Evolutionary conservation across 164 flowering plant genomes (phyloP), one percentile per base, ranked within the genome.

Genomic region (Warburgia ugandensis): DNA sequence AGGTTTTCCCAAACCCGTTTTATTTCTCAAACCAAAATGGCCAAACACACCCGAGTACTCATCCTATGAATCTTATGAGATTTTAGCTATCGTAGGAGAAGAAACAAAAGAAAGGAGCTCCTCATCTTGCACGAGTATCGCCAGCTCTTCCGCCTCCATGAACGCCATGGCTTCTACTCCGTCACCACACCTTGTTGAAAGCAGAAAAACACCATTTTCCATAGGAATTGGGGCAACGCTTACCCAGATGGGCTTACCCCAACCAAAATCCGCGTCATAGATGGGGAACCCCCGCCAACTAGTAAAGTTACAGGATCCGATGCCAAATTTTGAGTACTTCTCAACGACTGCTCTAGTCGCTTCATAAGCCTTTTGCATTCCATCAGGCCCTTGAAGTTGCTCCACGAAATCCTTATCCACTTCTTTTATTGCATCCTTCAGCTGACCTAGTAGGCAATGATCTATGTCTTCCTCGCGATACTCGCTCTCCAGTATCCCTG

Each of bases 51-150:
- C n/a, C n/a, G n/a, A n/a, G n/a, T n/a, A n/a, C n/a, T n/a, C n/a
- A n/a, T n/a, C n/a, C n/a, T n/a, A n/a, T n/a, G n/a, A n/a, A n/a
- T n/a, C n/a, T n/a, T n/a, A n/a, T n/a, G n/a, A n/a, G n/a, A n/a
- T n/a, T n/a, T n/a, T n/a, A 36, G 40, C n/a, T 36, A 11, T 13
- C 40, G 40, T 11, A 4, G 40, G 40, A 11, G n/a, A 13, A 17
- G 40, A 36, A 36, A 40, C 45, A 19, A 40, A 40, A 19, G 45
- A 16, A 40, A 40, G 45, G 21, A 40, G 45, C 45, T 40, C 45
- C 16, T 16, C 21, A 16, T 40, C 45, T 2, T 40, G 45, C 11
- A 3, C 45, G 20, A 40, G 20, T 40, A 10, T 40, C 4, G 45
- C 45, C 45, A 40, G 16, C 4, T 40, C 6, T n/a, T n/a, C 45